Conservation (phyloP, 2,329 filamentous ascomycete species). For the Aspergillus sp. region DNA sequence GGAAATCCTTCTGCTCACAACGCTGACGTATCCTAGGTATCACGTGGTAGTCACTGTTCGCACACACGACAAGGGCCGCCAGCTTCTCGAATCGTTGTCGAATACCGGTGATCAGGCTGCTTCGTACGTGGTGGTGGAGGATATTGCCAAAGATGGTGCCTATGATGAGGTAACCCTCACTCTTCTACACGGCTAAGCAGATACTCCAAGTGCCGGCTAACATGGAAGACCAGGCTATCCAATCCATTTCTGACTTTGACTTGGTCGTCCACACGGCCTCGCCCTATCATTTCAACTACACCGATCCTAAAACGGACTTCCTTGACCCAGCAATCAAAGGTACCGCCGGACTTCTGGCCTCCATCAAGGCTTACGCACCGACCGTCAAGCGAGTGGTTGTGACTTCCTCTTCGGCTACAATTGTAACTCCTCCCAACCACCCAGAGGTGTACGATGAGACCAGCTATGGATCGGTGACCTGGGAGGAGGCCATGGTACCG, state of each 20-base stretch:
- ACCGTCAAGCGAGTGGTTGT: constrained; percentile 1
- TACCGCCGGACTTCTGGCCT: not conserved
- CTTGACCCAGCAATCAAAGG: constrained; percentile 7
- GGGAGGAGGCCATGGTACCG: not conserved
- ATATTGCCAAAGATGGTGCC: not conserved
- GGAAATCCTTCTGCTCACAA: too few relatives aligned
- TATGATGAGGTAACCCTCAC: not conserved
- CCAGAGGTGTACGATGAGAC: not conserved
- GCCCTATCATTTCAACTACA: not conserved
- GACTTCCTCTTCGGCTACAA: constrained; percentile 7
- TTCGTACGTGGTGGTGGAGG: not conserved
- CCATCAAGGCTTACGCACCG: not conserved
- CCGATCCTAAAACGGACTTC: not conserved
- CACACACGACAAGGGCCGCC: not conserved
- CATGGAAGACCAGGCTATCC: not conserved
- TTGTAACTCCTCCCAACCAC: not conserved
- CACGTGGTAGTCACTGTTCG: not conserved
- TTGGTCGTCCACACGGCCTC: not conserved
- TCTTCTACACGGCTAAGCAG: too few relatives aligned
- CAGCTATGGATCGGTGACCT: not conserved
- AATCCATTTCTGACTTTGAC: not conserved
- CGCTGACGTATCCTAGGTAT: not conserved
- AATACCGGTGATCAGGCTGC: not conserved
- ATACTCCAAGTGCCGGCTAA: not conserved
- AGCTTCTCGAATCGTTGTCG: not conserved